Evolutionary conservation across 352 stramenopile species (phyloP).

Genomic region (Poterioochromonas sp.): DNA sequence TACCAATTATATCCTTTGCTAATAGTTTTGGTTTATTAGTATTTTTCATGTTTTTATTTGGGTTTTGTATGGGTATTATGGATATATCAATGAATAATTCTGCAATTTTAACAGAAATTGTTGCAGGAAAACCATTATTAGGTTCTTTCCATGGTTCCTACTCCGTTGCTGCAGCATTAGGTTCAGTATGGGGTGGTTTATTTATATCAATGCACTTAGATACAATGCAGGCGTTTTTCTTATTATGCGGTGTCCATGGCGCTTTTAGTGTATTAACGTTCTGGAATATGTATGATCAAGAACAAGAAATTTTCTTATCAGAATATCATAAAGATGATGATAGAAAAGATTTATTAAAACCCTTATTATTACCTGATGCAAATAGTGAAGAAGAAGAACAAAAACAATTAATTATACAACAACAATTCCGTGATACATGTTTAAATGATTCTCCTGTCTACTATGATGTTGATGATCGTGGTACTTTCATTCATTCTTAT

Average conservation of each 20-base stretch:
- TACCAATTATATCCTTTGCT: conserved; percentile 2
- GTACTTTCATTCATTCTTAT: neutral
- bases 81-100: conserved; percentile 30
- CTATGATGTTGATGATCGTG: neutral
- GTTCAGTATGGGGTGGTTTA: conserved; percentile 16
- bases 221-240: neutral
- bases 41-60: conserved; percentile 17
- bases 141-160: conserved; percentile 28
- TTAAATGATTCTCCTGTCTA: neutral
- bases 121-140: conserved; percentile 24
- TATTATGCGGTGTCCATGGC: neutral
- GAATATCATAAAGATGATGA: neutral
- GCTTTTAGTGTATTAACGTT: neutral
- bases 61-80: conserved; percentile 17
- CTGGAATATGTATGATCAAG: conserved; percentile 14
- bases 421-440: too few species aligned
- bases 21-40: neutral
- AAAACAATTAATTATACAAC: too few species aligned
- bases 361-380: too few species aligned
- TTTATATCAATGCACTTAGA: neutral
- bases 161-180: conserved; percentile 17
- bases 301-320: conserved; percentile 4
- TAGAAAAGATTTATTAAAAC: neutral
- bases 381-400: too few species aligned
- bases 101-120: conserved; percentile 25